Conservation (phyloP, 768 basidiomycete species). For the Polyporus arcularius region DNA sequence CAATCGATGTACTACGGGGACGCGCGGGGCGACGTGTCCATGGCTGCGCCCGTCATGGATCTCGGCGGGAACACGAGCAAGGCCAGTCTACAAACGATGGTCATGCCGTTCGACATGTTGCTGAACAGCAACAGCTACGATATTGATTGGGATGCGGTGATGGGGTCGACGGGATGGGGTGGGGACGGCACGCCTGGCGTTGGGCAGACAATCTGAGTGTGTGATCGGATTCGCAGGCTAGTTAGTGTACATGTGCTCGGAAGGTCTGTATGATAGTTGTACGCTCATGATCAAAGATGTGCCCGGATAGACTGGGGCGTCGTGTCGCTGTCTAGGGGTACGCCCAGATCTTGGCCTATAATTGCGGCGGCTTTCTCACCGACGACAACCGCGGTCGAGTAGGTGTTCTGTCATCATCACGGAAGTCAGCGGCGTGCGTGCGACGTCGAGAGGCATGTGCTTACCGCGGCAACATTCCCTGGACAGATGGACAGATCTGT, state of each 20-base stretch:
- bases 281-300: not conserved
- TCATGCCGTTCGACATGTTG: constrained; percentile 26
- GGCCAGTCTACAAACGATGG: constrained; percentile 12
- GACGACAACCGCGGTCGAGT: constrained; percentile 44
- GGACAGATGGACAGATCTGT: constrained; percentile 45
- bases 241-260: not conserved
- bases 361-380: constrained; percentile 66
- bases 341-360: constrained; percentile 54
- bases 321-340: constrained; percentile 8
- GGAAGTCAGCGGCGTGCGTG: not conserved
- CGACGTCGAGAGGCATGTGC: not conserved
- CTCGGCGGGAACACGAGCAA: not conserved
- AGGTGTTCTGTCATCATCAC: constrained; percentile 36
- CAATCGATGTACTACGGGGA: constrained; percentile 3
- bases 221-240: not conserved
- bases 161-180: not conserved
- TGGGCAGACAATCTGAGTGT: not conserved
- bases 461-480: constrained; percentile 37
- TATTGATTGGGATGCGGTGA: constrained; percentile 23
- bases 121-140: constrained; percentile 21
- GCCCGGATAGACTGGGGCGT: not conserved
- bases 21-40: not conserved
- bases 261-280: no score
- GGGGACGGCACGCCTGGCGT: not conserved
- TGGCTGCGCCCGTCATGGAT: not conserved